Percentiles rank a stretch among this genome's conserved stretches.
phyloP scores from a whole-genome alignment of 129 eudicot species.

The Flaveria ramosissima region DNA sequence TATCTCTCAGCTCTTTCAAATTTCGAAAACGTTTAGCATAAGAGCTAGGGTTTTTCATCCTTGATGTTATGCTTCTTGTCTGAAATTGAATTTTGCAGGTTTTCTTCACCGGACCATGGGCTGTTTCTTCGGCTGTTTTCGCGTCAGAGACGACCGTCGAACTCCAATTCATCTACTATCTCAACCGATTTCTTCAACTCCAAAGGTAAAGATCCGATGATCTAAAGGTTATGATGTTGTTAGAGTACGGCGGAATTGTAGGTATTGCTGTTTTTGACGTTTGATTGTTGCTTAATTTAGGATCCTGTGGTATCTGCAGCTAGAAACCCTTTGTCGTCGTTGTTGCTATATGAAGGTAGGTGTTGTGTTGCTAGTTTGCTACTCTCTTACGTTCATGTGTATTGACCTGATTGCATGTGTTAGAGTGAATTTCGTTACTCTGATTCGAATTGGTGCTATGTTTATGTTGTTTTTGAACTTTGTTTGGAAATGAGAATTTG shows the following conservation, averaged over 20 bases:
- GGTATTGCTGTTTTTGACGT: not conserved
- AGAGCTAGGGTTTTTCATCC: conserved; percentile 25
- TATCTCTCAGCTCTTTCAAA: conserved; percentile 25
- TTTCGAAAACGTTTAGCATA: conserved; percentile 23
- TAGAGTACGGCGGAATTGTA: not conserved
- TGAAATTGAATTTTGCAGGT: conserved; percentile 10
- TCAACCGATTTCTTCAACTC: conserved; percentile 31
- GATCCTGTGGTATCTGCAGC: conserved; percentile 27
- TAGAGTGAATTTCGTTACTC: not conserved
- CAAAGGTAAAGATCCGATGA: conserved; percentile 20
- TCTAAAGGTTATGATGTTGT: not conserved
- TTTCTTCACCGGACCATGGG: conserved; percentile 50
- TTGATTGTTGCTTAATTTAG: conserved; percentile 29
- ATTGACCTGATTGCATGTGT: conserved; percentile 8
- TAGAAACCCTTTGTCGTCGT: conserved; percentile 44
- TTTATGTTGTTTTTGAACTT: not conserved
- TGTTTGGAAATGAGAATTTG: not conserved
- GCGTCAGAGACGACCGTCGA: conserved; percentile 40
- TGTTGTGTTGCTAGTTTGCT: not conserved
- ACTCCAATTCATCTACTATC: conserved; percentile 27
- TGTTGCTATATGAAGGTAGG: conserved; percentile 52
- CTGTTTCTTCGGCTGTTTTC: conserved; percentile 68
- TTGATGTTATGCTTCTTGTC: conserved; percentile 20
- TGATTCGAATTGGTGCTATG: not conserved
- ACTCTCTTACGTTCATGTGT: not conserved